Base-by-base conservation (phyloP, 177 flowering plant species). In the Vitis hybrid region DNA sequence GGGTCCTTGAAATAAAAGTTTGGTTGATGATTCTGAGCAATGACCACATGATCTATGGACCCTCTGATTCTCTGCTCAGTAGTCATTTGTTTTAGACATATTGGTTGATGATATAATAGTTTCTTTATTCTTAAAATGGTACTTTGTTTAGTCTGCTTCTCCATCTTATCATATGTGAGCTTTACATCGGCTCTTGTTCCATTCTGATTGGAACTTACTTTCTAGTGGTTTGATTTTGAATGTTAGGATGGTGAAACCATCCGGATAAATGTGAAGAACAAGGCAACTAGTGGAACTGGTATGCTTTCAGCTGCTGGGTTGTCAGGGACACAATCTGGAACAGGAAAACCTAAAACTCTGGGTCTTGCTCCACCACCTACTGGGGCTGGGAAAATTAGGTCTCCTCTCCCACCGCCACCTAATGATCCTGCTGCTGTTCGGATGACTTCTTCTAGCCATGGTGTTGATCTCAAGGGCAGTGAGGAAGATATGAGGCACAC, bases 181-280 rank as follows among this genome's bases (percentile, higher is more conserved):
- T 54, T 11, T 2, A 19, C 4, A 13, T 56, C 18, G 35, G 15
- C 17, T 9, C 11, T 50, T 48, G 46, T 9, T 2, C 6, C 14
- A 10, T 70, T 61, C 4, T n/a, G 15, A 55, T 52, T 24, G 27
- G 18, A 4, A 12, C 24, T 66, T 55, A 69, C 6, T 27, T 15
- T 49, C 9, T 70, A 14, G 35, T 32, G 35, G 35, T 32, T 32
- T 32, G 35, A 32, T 49, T 70, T 71, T 77, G 66, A 56, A 61
- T 65, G 67, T 17, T 74, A 96, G 99, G 98, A 96, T 76, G 99
- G 99, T 52, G 99, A 96, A 74, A 94, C 99, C n/a, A 96, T 96
- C 48, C 74, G 93, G 71, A 96, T 96, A 72, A 94, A 87, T 84
- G 97, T 96, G 75, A 94, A 94, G 80, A 84, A 80, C 77, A 96